These are phyloP conservation scores for Dactylis glomerata DNA, from an alignment of 176 grass and related monocot species.

Conservation along the genomic window DNA sequence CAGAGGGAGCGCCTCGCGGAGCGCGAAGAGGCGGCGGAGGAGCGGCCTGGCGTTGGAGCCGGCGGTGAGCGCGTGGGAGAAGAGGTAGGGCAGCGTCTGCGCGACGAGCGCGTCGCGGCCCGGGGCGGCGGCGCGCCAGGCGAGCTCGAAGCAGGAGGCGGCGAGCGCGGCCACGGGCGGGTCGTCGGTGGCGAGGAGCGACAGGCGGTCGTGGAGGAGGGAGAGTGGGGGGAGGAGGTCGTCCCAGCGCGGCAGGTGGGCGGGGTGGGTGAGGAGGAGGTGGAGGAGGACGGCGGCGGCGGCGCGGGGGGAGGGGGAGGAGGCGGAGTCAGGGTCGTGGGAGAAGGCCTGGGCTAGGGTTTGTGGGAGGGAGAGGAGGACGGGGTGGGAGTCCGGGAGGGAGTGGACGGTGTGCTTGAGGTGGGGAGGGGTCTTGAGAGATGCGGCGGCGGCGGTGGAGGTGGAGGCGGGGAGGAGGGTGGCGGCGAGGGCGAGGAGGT, in stretches of 20 bases:
- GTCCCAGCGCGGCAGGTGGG: conserved; percentile 40
- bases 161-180: conserved; percentile 55
- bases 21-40: conserved; percentile 61
- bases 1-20: conserved; percentile 75
- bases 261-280: conserved; percentile 70
- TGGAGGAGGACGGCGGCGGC: conserved; percentile 57
- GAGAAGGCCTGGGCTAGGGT: conserved; percentile 15
- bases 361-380: conserved; percentile 40
- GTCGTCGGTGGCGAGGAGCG: conserved; percentile 51
- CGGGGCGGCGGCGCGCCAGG: conserved; percentile 58
- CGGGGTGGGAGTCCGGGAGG: conserved; percentile 45
- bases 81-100: conserved; percentile 85
- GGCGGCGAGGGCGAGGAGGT: conserved; percentile 40
- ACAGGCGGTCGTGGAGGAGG: conserved; percentile 65
- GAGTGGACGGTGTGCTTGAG: conserved; percentile 37
- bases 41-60: conserved; percentile 44
- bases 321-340: neutral
- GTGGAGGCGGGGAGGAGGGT: conserved; percentile 28
- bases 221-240: conserved; percentile 52
- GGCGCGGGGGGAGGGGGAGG: conserved; percentile 17
- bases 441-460: neutral
- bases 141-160: conserved; percentile 63
- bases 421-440: conserved; percentile 35
- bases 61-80: conserved; percentile 60
- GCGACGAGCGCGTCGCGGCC: conserved; percentile 66